phyloP scores from a whole-genome alignment of 2,329 filamentous ascomycete genomes.

The Tricladium varicosporioides region DNA sequence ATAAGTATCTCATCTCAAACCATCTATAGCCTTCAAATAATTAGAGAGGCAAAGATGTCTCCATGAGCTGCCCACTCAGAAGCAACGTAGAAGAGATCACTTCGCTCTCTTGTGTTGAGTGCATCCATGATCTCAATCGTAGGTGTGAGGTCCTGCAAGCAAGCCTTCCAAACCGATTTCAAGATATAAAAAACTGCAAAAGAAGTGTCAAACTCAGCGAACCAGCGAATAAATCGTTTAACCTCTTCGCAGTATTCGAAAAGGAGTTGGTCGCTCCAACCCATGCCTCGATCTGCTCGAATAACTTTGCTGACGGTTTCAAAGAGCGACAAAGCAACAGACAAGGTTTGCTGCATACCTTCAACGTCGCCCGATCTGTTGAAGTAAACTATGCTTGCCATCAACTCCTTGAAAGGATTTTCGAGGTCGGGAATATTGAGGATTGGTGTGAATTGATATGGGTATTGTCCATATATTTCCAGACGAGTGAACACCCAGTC shows the following conservation, averaged over 20 bases:
- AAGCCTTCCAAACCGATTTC: neutral
- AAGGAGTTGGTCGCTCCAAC: neutral
- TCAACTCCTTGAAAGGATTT: neutral
- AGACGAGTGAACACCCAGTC: conserved; percentile 11
- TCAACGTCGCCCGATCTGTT: neutral
- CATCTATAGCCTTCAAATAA: too few relatives aligned
- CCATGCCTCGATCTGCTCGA: neutral
- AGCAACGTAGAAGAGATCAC: neutral
- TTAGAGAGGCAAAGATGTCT: too few relatives aligned
- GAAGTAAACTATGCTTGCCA: neutral
- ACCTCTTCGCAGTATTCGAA: neutral
- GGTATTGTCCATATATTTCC: neutral
- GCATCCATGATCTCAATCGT: neutral
- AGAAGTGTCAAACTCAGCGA: neutral
- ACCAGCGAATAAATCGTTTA: neutral
- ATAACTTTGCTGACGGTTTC: neutral
- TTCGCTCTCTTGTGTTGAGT: neutral
- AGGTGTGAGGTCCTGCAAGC: neutral
- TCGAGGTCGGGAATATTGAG: neutral
- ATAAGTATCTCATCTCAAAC: too few relatives aligned
- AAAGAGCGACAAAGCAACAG: neutral
- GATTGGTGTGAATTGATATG: neutral
- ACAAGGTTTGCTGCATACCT: neutral
- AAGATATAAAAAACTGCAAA: neutral
- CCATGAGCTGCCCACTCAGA: too few relatives aligned